phyloP scores from a whole-genome alignment of 495 filamentous ascomycete genomes.

The Pyrenula aspistea region DNA sequence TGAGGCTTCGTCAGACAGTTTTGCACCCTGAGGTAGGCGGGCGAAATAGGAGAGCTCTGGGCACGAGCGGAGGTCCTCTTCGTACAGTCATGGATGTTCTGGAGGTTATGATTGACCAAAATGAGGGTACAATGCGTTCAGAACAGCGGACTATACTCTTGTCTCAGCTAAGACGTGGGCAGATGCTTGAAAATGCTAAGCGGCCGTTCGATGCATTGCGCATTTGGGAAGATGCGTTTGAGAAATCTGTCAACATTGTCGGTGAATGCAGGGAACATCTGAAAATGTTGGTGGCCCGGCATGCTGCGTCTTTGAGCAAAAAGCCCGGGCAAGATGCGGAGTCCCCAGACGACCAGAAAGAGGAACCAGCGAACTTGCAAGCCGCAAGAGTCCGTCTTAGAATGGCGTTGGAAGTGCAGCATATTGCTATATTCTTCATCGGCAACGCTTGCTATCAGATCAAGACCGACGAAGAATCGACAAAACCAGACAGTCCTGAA shows the following conservation, averaged over 20 bases:
- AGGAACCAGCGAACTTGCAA: slow-evolving; percentile 34
- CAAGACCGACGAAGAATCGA: slow-evolving; percentile 53
- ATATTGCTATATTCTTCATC: slow-evolving; percentile 72
- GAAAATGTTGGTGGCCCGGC: slow-evolving; percentile 28
- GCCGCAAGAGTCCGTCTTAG: slow-evolving; percentile 56
- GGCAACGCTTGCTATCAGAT: slow-evolving; percentile 76
- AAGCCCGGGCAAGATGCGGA: slow-evolving; percentile 7
- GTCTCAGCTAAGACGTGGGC: slow-evolving; percentile 53
- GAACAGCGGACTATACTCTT: slow-evolving; percentile 56
- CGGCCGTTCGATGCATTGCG: slow-evolving; percentile 44
- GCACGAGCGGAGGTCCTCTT: slow-evolving; percentile 49
- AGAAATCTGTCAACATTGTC: slow-evolving; percentile 43
- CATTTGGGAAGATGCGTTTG: slow-evolving; percentile 52
- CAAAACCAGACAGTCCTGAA: slow-evolving; percentile 48
- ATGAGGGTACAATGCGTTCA: slow-evolving; percentile 44
- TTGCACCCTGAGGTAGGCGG: slow-evolving; percentile 71
- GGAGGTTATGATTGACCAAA: slow-evolving; percentile 79
- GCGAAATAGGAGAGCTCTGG: slow-evolving; percentile 56
- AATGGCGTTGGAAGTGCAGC: slow-evolving; percentile 63
- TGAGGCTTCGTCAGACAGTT: slow-evolving; percentile 66
- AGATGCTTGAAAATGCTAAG: slow-evolving; percentile 57
- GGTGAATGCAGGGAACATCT: slow-evolving; percentile 52
- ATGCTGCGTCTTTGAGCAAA: slow-evolving; percentile 6
- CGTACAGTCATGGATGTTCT: slow-evolving; percentile 77
- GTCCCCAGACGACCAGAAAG: slow-evolving; percentile 28